Percentiles rank a stretch among this genome's conserved stretches.
These are phyloP conservation scores for Petasospora fabianii DNA, from an alignment of 1,139 yeast species.

Conservation along the genomic window DNA sequence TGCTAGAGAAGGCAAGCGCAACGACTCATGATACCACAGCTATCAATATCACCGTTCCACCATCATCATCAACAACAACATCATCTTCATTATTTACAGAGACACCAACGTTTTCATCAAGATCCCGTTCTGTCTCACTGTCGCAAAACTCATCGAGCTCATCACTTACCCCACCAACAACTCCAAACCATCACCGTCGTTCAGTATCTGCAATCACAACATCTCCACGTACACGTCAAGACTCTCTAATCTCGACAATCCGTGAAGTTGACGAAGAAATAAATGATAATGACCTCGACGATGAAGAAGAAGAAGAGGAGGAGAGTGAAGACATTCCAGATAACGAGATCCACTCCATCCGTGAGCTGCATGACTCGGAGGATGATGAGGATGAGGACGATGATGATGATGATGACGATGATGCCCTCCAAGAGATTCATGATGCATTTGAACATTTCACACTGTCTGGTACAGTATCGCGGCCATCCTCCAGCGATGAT, in stretches of 20 bases:
- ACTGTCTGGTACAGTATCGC: conserved; percentile 15
- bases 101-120: too few species aligned
- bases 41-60: not conserved
- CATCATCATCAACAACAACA: not conserved
- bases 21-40: not conserved
- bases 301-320: conserved; percentile 33
- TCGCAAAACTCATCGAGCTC: too few species aligned
- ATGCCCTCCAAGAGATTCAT: conserved; percentile 3
- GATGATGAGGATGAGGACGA: conserved; percentile 10
- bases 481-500: conserved; percentile 6
- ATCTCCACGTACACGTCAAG: conserved; percentile 6
- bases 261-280: conserved; percentile 8
- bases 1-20: not conserved
- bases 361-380: conserved; percentile 14
- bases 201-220: not conserved
- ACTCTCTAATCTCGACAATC: conserved; percentile 1
- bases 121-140: too few species aligned
- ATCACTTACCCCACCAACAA: too few species aligned
- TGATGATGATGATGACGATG: conserved; percentile 6
- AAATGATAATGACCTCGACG: conserved; percentile 1
- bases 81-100: not conserved
- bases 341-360: conserved; percentile 15
- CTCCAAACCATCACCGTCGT: too few species aligned
- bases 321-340: conserved; percentile 16
- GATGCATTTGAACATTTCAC: conserved; percentile 8